Evolutionary conservation across 495 filamentous ascomycete species (phyloP).

Genomic region (Xylaria flabelliformis): DNA sequence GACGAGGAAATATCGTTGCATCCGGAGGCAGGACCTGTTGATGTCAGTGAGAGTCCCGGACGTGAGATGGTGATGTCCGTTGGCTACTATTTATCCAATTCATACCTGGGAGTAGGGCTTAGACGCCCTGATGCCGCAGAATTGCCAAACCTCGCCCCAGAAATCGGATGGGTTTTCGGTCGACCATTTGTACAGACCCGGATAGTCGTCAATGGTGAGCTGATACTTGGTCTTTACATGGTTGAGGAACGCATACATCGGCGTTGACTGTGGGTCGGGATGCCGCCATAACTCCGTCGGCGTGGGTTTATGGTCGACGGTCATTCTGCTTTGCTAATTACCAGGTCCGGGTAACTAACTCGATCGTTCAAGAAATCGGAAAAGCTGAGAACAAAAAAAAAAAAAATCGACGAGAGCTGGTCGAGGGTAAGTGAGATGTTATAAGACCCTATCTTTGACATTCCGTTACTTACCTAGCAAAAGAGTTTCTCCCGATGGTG

Average conservation of each 20-base stretch:
- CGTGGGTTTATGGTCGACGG: not conserved
- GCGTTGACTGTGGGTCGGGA: slow-evolving; percentile 67
- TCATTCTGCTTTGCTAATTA: slow-evolving; percentile 1
- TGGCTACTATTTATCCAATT: slow-evolving; percentile 33
- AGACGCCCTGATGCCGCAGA: slow-evolving; percentile 75
- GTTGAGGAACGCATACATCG: slow-evolving; percentile 73
- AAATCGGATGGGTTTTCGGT: slow-evolving; percentile 75
- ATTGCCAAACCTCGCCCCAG: slow-evolving; percentile 88
- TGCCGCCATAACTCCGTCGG: slow-evolving; percentile 71
- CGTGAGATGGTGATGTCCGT: slow-evolving; percentile 1
- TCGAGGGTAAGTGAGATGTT: too few relatives aligned
- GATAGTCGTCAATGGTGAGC: slow-evolving; percentile 66
- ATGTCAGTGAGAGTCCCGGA: slow-evolving; percentile 23
- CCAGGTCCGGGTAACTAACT: not conserved
- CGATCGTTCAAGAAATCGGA: not conserved
- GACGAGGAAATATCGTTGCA: slow-evolving; percentile 80
- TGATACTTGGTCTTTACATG: slow-evolving; percentile 71
- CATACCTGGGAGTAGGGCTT: slow-evolving; percentile 65
- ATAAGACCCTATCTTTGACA: too few relatives aligned
- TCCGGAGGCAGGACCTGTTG: slow-evolving; percentile 70
- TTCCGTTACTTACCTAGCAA: not conserved
- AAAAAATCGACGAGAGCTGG: not conserved
- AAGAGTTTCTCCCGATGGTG: slow-evolving; percentile 16
- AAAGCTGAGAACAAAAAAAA: not conserved
- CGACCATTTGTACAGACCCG: slow-evolving; percentile 82